These are phyloP conservation scores for Mycena pura DNA, from an alignment of 768 basidiomycete species.

Conservation along the genomic window DNA sequence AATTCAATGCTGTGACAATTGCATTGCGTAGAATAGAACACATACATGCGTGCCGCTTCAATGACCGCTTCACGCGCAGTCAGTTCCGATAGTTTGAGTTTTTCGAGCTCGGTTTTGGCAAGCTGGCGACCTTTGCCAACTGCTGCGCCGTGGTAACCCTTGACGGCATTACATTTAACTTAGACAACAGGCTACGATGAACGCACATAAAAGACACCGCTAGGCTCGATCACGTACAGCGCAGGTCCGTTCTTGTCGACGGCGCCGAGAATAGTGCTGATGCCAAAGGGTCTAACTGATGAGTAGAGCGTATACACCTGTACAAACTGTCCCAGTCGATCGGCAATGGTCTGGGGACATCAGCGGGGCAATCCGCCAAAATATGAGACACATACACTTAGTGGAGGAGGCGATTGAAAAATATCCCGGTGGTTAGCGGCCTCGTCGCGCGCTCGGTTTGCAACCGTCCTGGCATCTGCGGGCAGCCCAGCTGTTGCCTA, in stretches of 20 bases:
- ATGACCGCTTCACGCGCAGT: conserved; percentile 84
- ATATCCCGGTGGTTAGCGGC: conserved; percentile 73
- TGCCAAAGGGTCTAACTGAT: conserved; percentile 96
- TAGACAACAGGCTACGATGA: background rate
- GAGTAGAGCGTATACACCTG: conserved; percentile 98
- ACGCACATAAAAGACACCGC: conserved; percentile 86
- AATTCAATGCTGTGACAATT: too few species aligned
- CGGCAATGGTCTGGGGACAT: conserved; percentile 50
- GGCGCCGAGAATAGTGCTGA: conserved; percentile 89
- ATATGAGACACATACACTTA: conserved; percentile 64
- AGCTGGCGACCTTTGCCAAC: conserved; percentile 97
- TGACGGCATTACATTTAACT: conserved; percentile 3
- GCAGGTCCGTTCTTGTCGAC: conserved; percentile 89
- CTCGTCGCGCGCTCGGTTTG: conserved; percentile 86
- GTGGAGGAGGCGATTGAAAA: conserved; percentile 75
- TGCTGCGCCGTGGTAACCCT: conserved; percentile 98
- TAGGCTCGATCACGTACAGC: conserved; percentile 92
- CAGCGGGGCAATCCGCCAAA: background rate
- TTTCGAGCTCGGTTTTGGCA: conserved; percentile 98
- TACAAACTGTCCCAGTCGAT: conserved; percentile 86
- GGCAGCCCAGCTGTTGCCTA: conserved; percentile 94
- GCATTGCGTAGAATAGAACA: conserved; percentile 23
- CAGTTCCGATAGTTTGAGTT: conserved; percentile 85
- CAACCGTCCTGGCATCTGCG: conserved; percentile 91
- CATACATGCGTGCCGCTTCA: conserved; percentile 96